Percentiles rank a stretch among this genome's conserved stretches.
Evolutionary conservation across 768 basidiomycete species (phyloP).

Genomic region (Mycena metata): DNA sequence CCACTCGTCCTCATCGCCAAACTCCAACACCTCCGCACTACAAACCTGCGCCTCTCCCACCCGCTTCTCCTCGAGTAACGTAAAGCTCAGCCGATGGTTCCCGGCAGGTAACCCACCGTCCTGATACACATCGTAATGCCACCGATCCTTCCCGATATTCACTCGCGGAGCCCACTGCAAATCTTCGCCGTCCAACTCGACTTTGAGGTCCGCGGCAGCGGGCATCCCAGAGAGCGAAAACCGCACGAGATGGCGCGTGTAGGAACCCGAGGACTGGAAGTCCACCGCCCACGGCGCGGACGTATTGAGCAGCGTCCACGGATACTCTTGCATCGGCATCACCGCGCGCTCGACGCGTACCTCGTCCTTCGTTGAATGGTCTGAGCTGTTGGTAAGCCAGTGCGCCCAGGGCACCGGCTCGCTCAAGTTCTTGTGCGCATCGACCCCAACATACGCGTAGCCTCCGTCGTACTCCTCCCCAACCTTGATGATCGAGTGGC

Average conservation of each 20-base stretch:
- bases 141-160: constrained; percentile 76
- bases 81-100: constrained; percentile 71
- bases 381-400: constrained; percentile 66
- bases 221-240: constrained; percentile 85
- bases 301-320: constrained; percentile 80
- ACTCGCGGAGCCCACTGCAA: constrained; percentile 70
- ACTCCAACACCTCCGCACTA: constrained; percentile 81
- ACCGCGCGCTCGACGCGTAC: constrained; percentile 73
- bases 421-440: constrained; percentile 63
- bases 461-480: constrained; percentile 87
- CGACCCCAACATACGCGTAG: constrained; percentile 77
- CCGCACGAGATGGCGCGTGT: constrained; percentile 70
- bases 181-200: constrained; percentile 72
- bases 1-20: constrained; percentile 73
- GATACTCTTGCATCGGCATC: constrained; percentile 82
- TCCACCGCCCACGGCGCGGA: constrained; percentile 68
- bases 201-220: constrained; percentile 60
- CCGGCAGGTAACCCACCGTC: constrained; percentile 60
- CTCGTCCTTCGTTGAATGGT: constrained; percentile 22
- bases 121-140: constrained; percentile 77
- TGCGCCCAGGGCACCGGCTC: constrained; percentile 73
- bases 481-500: constrained; percentile 82
- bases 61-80: constrained; percentile 59
- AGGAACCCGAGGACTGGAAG: constrained; percentile 76
- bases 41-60: constrained; percentile 80